Percentiles rank a stretch among this genome's conserved stretches.
These are phyloP conservation scores for Teunomyces stri DNA, from an alignment of 805 yeast species.

Conservation along the genomic window DNA sequence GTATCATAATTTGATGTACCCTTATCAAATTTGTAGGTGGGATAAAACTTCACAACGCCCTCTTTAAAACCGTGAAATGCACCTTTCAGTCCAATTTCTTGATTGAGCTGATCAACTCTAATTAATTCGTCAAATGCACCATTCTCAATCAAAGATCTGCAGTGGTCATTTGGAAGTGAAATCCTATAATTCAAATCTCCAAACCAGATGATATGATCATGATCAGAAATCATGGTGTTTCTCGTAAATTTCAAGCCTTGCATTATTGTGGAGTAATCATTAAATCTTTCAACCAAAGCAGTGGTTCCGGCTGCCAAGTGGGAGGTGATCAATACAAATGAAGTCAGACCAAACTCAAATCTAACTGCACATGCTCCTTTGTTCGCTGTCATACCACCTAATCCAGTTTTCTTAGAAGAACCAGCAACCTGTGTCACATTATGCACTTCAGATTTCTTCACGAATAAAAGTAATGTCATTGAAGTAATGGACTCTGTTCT, in stretches of 20 bases:
- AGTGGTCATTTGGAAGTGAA: slow-evolving; percentile 66
- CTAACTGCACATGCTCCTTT: slow-evolving; percentile 96
- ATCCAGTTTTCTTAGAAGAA: slow-evolving; percentile 90
- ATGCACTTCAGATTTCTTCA: slow-evolving; percentile 48
- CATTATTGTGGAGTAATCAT: slow-evolving; percentile 73
- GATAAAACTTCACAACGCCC: slow-evolving; percentile 73
- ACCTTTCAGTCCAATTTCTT: slow-evolving; percentile 52
- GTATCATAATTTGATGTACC: slow-evolving; percentile 82
- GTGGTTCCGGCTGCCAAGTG: slow-evolving; percentile 92
- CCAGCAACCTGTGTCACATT: slow-evolving; percentile 83
- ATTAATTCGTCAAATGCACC: slow-evolving; percentile 52
- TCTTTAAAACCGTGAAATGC: slow-evolving; percentile 50
- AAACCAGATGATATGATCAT: slow-evolving; percentile 82
- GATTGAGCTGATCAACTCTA: slow-evolving; percentile 73
- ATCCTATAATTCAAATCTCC: slow-evolving; percentile 94
- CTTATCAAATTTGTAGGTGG: slow-evolving; percentile 92
- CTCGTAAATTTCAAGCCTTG: slow-evolving; percentile 78
- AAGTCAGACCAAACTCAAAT: slow-evolving; percentile 51
- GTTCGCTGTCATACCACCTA: slow-evolving; percentile 96
- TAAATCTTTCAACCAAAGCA: slow-evolving; percentile 80
- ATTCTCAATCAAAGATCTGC: slow-evolving; percentile 48
- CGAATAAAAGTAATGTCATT: slow-evolving; percentile 59
- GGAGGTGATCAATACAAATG: slow-evolving; percentile 77
- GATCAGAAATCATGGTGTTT: slow-evolving; percentile 69
- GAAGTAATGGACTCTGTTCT: slow-evolving; percentile 78